Base-by-base conservation (phyloP, 2,329 filamentous ascomycete genomes). In the Hypoxylon sp. region DNA sequence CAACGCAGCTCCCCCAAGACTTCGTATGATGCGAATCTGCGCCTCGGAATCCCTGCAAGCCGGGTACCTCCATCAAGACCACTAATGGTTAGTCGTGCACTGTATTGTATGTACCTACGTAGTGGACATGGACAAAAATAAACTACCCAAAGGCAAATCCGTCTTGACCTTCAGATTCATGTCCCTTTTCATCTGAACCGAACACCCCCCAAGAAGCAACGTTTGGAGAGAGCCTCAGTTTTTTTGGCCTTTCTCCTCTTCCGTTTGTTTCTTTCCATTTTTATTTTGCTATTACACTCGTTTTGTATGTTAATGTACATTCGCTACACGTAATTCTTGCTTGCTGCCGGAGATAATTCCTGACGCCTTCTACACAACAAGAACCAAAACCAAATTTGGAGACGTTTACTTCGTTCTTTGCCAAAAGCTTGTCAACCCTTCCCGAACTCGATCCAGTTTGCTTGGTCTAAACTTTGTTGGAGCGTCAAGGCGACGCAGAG, bases 221-320 rank as follows among this genome's bases (percentile, higher is more conserved):
- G n/a, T 40, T 49, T 51, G 38, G 54, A 50, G 47, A 55, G 50
- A 57, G 55, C 57, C 45, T 57, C 57, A 60, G 37, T 52, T 44
- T 46, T 52, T 52, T 51, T 43, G 49, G 47, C 54, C 55, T 47
- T 57, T 60, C 57, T 52, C 55, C 58, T 59, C 44, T 51, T 43
- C 35, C 50, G 51, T 56, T 35, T 57, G 44, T 48, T 49, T 59
- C 42, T 59, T 56, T 34, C 37, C 60, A 49, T 60, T 61, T 48
- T 48, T 57, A 62, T 59, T 51, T 59, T 58, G 50, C 55, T 31
- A 48, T 17, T 55, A 64, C 64, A 55, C 51, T 66, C 63, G 62
- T 62, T 66, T 58, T 57, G 49, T 54, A 59, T 57, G 46, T 27
- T 46, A 50, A 52, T 56, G 30, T 57, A 57, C 56, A 57, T 27